Conservation (phyloP, 768 basidiomycete species). For the Multifurca ochricompacta region DNA sequence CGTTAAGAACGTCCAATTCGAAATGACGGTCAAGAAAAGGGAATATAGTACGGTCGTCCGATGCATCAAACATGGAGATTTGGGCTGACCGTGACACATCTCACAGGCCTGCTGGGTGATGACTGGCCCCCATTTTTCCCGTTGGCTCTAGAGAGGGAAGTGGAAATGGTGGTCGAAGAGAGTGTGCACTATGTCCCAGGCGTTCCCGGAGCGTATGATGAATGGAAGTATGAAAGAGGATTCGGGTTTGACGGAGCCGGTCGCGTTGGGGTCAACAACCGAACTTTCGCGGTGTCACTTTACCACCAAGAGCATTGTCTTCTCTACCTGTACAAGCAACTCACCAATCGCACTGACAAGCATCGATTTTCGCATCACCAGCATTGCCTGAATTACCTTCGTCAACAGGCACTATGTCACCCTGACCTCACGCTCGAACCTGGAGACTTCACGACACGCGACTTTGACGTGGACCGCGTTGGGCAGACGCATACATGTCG, state of each 20-base stretch:
- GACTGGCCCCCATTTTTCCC: neutral
- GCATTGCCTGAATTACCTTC: slow-evolving; percentile 35
- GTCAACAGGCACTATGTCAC: slow-evolving; percentile 32
- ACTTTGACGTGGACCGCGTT: slow-evolving; percentile 27
- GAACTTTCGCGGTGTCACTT: slow-evolving; percentile 30
- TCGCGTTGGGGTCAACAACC: slow-evolving; percentile 1
- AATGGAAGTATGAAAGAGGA: slow-evolving; percentile 1
- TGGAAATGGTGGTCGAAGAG: slow-evolving; percentile 12
- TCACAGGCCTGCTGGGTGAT: slow-evolving; percentile 3
- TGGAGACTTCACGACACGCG: slow-evolving; percentile 23
- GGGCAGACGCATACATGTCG: slow-evolving; percentile 29
- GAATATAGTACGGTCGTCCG: no score
- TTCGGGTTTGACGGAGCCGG: slow-evolving; percentile 6
- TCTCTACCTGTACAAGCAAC: slow-evolving; percentile 25
- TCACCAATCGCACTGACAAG: slow-evolving; percentile 22
- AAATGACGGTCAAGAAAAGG: neutral
- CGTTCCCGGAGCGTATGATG: neutral
- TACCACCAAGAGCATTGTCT: slow-evolving; percentile 44
- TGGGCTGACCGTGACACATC: neutral
- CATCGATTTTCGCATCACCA: slow-evolving; percentile 26
- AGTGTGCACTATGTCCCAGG: neutral
- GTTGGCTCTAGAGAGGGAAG: neutral
- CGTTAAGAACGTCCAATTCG: neutral
- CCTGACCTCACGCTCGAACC: slow-evolving; percentile 34
- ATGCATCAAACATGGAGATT: neutral